These are phyloP conservation scores for Xylaria sp. DNA, from an alignment of 2,329 filamentous ascomycete species.

Conservation along the genomic window DNA sequence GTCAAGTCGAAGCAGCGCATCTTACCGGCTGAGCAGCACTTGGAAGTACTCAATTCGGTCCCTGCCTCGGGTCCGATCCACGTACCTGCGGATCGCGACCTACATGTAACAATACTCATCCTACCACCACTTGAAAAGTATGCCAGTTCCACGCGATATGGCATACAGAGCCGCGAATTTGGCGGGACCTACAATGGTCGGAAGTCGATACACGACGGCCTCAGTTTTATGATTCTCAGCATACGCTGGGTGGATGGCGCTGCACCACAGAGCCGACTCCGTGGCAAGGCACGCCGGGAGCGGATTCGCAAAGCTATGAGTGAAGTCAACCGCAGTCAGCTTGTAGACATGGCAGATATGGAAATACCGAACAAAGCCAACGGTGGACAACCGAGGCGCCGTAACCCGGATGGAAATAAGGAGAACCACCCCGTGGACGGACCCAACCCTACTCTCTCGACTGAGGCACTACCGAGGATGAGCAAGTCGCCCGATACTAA, in stretches of 20 bases:
- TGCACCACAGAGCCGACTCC: conserved; percentile 65
- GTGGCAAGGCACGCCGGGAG: conserved; percentile 66
- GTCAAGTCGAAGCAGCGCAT: conserved; percentile 51
- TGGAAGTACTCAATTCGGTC: conserved; percentile 62
- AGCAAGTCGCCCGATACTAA: conserved; percentile 2
- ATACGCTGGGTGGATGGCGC: conserved; percentile 88
- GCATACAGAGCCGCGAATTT: conserved; percentile 85
- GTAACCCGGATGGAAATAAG: conserved; percentile 55
- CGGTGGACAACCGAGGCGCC: conserved; percentile 40
- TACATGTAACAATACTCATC: conserved; percentile 88
- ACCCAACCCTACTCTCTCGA: conserved; percentile 1
- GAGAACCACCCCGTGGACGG: conserved; percentile 55
- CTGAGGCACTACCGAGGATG: not conserved
- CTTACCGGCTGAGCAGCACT: conserved; percentile 46
- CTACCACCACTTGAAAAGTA: conserved; percentile 84
- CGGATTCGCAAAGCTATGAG: conserved; percentile 67
- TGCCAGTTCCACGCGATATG: conserved; percentile 77
- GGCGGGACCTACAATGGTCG: conserved; percentile 62
- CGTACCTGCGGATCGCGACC: conserved; percentile 75
- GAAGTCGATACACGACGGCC: conserved; percentile 75
- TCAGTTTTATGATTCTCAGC: conserved; percentile 86
- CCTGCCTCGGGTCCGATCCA: conserved; percentile 70
- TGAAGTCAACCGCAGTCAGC: conserved; percentile 58
- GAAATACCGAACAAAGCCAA: conserved; percentile 42
- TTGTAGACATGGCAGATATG: conserved; percentile 49